Conservation (phyloP, 2,329 filamentous ascomycete species). For the Aspergillus sp. region DNA sequence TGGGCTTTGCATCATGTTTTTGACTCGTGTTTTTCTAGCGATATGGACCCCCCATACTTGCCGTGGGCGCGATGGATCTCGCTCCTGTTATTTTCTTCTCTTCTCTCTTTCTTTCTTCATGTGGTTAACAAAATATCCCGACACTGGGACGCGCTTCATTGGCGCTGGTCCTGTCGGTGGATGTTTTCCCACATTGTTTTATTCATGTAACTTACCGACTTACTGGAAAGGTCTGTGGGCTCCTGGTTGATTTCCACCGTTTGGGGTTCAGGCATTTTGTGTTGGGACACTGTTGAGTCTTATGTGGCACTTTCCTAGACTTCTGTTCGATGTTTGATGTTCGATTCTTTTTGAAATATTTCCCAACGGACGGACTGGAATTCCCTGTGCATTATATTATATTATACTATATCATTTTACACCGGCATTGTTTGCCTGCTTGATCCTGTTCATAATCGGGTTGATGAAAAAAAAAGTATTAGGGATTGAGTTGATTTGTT, state of each 20-base stretch:
- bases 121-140: not conserved
- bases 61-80: not conserved
- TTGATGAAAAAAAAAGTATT: not conserved
- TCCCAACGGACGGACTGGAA: not conserved
- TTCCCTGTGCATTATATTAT: not conserved
- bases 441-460: not conserved
- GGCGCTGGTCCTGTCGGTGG: not conserved
- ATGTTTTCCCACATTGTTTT: slow-evolving; percentile 2
- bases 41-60: not conserved
- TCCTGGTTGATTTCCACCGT: slow-evolving; percentile 14
- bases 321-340: not conserved
- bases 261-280: slow-evolving; percentile 18
- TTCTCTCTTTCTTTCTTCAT: not conserved
- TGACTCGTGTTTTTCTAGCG: not conserved
- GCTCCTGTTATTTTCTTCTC: slow-evolving; percentile 10
- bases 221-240: slow-evolving; percentile 19
- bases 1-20: slow-evolving; percentile 4
- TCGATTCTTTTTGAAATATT: not conserved
- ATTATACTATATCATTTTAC: not conserved
- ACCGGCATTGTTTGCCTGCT: not conserved
- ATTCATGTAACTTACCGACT: slow-evolving; percentile 29
- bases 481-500: too few species aligned
- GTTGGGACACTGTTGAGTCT: slow-evolving; percentile 6
- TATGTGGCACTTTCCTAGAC: slow-evolving; percentile 1
- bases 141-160: not conserved